Evolutionary conservation across 768 basidiomycete species (phyloP), one percentile per base, ranked within the genome.

Genomic region (Tricholoma furcatifolium): DNA sequence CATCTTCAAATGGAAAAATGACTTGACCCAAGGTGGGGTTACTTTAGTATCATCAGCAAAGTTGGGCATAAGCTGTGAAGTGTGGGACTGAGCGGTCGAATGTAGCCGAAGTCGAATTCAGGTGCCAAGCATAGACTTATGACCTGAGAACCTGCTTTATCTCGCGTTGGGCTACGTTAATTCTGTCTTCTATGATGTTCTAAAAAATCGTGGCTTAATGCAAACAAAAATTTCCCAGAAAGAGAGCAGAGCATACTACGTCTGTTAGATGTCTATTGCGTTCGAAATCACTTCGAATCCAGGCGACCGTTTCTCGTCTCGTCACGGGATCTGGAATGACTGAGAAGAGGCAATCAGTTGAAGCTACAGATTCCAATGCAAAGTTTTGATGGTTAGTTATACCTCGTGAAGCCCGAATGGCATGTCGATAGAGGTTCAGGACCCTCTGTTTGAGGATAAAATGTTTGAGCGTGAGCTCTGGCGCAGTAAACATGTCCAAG

Each of bases 221-320:
- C 38, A 40, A 17, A 36, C 43, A 43, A 32, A 5, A 20, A 20
- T 6, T 6, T 24, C 44, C 1, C 46, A 24, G 30, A 23, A 31
- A 21, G 41, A 39, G 46, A 56, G 36, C 4, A 36, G 9, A 49
- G 61, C 78, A 48, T 60, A 91, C 89, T 56, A 73, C 65, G 62
- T 91, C 84, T 10, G 73, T 65, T 36, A 88, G 62, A 61, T 83
- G 64, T 53, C 67, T 76, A 59, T 82, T 84, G 53, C 82, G 73
- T 62, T 89, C 84, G 59, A 91, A 81, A 67, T 91, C 88, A 44
- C 70, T 62, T 24, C 90, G 83, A 66, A 91, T 80, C 87, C 89
- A 92, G 18, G 65, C 62, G 6, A 90, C 67, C 0, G 88, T 88
- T 60, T 91, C 88, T 54, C 68, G 67, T 54, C 89, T 78, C 24